Base-by-base conservation (phyloP, 768 basidiomycete genomes). In the Lactifluus echinatus region DNA sequence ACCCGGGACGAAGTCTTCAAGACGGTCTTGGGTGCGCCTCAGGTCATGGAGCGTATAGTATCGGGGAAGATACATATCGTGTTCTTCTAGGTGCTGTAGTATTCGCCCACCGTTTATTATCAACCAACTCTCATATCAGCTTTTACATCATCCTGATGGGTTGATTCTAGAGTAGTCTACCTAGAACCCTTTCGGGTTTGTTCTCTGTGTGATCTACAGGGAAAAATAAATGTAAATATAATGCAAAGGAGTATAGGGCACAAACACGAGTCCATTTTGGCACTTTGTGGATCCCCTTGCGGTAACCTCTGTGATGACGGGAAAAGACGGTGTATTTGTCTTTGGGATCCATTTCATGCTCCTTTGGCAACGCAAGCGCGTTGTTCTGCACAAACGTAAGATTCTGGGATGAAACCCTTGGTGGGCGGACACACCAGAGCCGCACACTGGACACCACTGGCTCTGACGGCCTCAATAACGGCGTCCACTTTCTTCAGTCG, bases 291-390 rank as follows among this genome's bases (percentile, higher is more conserved):
- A 96, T 92, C 24, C 91, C 89, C 66, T 97, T 97, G 43, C 95
- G 76, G 71, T 95, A 99, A 6, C 89, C 87, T 56, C 71, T 76
- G 1, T 75, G 74, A 39, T 79, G 82, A 4, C 80, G 75, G 37
- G 80, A 82, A 72, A 93, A 98, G 19, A 88, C 82, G 3, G 94
- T 96, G 74, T 98, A 99, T 71, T 99, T 99, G 75, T 98, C 95
- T 66, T 78, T 82, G 1, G 95, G 74, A 11, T 74, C 78, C 96
- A 98, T 98, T 72, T 96, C 92, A 62, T 85, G 77, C 68, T 98
- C 93, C 67, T 89, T 95, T 49, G 96, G 96, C 29, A 99, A 75
- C 56, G 84, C 79, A 53, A 97, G 73, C 4, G 89, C 91, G 52
- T 76, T 76, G 48, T 74, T 76, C 91, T 43, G 42, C 39, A 31